Conservation (phyloP, 2,329 filamentous ascomycete species). For the Alternaria incomplexa region DNA sequence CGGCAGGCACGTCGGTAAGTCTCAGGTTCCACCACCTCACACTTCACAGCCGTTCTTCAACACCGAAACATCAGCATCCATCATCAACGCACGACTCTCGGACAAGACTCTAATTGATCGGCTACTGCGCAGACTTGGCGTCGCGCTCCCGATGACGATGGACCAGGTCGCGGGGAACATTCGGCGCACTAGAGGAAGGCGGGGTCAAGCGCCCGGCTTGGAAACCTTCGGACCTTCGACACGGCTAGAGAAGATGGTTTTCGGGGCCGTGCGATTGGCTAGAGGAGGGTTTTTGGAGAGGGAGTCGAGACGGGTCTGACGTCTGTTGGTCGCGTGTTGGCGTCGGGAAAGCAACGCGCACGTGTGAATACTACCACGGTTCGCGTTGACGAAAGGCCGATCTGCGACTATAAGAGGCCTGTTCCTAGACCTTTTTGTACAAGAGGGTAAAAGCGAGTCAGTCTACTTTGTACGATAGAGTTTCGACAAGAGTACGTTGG, state of each 20-base stretch:
- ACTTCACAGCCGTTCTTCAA: background rate
- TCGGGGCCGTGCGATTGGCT: constrained; percentile 19
- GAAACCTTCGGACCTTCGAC: constrained; percentile 21
- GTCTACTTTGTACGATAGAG: background rate
- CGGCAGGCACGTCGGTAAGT: background rate
- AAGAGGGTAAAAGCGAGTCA: background rate
- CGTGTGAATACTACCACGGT: background rate
- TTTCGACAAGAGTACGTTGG: background rate
- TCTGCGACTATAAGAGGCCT: constrained; percentile 6
- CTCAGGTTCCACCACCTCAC: background rate
- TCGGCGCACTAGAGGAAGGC: constrained; percentile 28
- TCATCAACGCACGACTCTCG: constrained; percentile 6
- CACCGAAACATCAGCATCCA: background rate
- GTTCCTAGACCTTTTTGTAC: background rate
- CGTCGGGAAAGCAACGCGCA: constrained; percentile 13
- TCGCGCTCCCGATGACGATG: constrained; percentile 5
- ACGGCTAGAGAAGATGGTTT: constrained; percentile 23
- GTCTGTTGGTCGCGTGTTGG: constrained; percentile 16
- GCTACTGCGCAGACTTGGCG: constrained; percentile 6
- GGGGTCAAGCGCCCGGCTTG: constrained; percentile 22
- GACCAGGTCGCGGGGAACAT: constrained; percentile 21
- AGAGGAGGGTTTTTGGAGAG: background rate
- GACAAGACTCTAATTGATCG: background rate
- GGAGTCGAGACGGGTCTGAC: constrained; percentile 7
- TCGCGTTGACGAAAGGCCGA: background rate